Conservation (phyloP, 2,329 filamentous ascomycete species). For the Onygenales sp. region DNA sequence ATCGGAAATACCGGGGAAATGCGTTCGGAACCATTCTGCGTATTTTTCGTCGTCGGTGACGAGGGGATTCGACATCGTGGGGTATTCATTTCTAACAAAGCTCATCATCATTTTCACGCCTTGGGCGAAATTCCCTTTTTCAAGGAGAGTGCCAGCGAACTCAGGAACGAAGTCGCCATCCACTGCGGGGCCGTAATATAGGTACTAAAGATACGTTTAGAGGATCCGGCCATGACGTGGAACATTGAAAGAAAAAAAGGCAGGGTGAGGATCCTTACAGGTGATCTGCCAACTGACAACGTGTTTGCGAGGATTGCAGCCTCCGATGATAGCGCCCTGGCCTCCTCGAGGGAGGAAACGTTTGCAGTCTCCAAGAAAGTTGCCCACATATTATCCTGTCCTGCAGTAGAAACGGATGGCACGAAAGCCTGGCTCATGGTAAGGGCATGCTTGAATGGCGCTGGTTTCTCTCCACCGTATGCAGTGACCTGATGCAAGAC, state of each 20-base stretch:
- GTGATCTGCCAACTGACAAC: constrained; percentile 20
- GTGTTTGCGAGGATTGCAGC: constrained; percentile 30
- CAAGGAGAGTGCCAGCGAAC: constrained; percentile 32
- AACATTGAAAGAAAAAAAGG: too few relatives aligned
- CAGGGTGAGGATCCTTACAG: too few relatives aligned
- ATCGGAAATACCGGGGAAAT: constrained; percentile 11
- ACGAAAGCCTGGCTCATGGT: constrained; percentile 26
- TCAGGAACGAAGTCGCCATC: constrained; percentile 38
- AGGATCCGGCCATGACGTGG: too few relatives aligned
- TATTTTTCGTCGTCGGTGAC: constrained; percentile 13
- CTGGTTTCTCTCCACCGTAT: constrained; percentile 8
- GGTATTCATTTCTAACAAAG: constrained; percentile 29
- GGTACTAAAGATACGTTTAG: too few relatives aligned
- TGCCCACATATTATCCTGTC: constrained; percentile 27
- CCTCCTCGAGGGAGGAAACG: constrained; percentile 29
- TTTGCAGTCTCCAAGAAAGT: constrained; percentile 27
- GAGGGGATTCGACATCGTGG: constrained; percentile 21
- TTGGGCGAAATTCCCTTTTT: constrained; percentile 33
- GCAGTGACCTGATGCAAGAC: constrained; percentile 4
- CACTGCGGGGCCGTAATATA: constrained; percentile 26
- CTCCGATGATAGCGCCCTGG: constrained; percentile 25
- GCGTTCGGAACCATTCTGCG: constrained; percentile 7
- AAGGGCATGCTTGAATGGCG: constrained; percentile 22
- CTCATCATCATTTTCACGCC: constrained; percentile 32
- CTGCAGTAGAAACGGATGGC: constrained; percentile 19